A percentile compares a stretch with the other conserved stretches of the same genome.
Conservation (phyloP, 192 early-diverging fungal genomes). For the Phlyctochytrium bullatum region DNA sequence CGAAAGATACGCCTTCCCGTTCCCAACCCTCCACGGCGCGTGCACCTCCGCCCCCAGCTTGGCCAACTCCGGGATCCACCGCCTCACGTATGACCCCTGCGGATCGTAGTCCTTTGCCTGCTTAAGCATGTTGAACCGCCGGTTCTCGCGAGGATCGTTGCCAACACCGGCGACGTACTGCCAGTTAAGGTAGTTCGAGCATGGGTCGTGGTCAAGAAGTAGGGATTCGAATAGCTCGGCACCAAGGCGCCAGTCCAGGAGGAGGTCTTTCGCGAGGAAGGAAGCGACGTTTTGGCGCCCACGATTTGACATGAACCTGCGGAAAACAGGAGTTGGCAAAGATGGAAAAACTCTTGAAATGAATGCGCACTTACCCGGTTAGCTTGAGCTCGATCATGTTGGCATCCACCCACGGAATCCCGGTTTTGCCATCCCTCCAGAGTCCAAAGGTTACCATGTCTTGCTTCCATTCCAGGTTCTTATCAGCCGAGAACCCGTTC, state of each 20-base stretch:
- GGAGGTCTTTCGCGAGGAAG: constrained; percentile 37
- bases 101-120: constrained; percentile 45
- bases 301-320: constrained; percentile 31
- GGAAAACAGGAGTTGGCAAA: neutral
- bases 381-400: constrained; percentile 30
- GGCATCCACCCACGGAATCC: constrained; percentile 44
- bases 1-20: neutral
- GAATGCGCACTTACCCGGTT: constrained; percentile 20
- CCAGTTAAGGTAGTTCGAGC: constrained; percentile 48
- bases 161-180: constrained; percentile 46
- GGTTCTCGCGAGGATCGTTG: constrained; percentile 30
- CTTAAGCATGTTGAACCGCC: constrained; percentile 42
- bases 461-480: neutral
- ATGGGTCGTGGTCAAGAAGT: constrained; percentile 40
- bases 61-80: constrained; percentile 36
- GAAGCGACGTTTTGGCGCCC: constrained; percentile 41
- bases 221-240: constrained; percentile 39
- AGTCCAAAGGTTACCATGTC: neutral
- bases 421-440: constrained; percentile 34
- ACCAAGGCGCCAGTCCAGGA: constrained; percentile 30
- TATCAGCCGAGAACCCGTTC: neutral
- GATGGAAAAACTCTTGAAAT: neutral
- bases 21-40: constrained; percentile 8
- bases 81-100: constrained; percentile 26
- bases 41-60: neutral